Evolutionary conservation across 805 yeast genomes (phyloP).

Genomic region (Tetrapisispora arboricola): DNA sequence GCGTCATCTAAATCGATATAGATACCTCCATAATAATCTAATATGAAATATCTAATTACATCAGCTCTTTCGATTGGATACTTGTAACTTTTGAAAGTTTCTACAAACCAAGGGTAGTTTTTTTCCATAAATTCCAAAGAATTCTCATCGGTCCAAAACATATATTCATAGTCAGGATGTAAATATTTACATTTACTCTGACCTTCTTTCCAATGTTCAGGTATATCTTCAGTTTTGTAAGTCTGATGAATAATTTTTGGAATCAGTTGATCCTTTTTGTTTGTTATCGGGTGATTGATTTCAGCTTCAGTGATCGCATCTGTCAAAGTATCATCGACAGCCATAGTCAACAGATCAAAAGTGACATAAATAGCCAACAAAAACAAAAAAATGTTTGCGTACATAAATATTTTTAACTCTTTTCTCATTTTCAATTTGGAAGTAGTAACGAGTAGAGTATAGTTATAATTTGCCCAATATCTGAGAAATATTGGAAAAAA

Average conservation of each 20-base stretch:
- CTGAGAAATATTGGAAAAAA: no score
- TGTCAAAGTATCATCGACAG: constrained; percentile 59
- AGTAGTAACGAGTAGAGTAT: no score
- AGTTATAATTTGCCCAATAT: no score
- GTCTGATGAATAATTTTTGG: constrained; percentile 94
- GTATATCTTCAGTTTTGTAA: constrained; percentile 68
- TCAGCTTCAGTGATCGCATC: constrained; percentile 58
- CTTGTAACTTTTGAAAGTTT: constrained; percentile 65
- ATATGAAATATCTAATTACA: constrained; percentile 77
- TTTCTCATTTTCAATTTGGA: constrained; percentile 55
- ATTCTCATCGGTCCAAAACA: constrained; percentile 83
- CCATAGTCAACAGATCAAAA: constrained; percentile 60
- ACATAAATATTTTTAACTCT: constrained; percentile 51
- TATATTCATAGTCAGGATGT: constrained; percentile 83
- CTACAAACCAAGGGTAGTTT: constrained; percentile 78
- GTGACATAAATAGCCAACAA: constrained; percentile 49
- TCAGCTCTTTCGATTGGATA: constrained; percentile 87
- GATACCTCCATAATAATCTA: constrained; percentile 78
- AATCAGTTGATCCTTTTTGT: constrained; percentile 39
- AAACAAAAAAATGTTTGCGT: constrained; percentile 48
- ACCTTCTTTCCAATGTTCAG: constrained; percentile 71
- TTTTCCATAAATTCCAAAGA: constrained; percentile 67
- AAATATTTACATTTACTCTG: constrained; percentile 66
- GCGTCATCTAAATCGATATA: constrained; percentile 89
- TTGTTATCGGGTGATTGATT: constrained; percentile 41